Percentiles rank a stretch among this genome's conserved stretches.
phyloP scores from a whole-genome alignment of 176 grass and related monocot genomes.

The Hyparrhenia diplandra region DNA sequence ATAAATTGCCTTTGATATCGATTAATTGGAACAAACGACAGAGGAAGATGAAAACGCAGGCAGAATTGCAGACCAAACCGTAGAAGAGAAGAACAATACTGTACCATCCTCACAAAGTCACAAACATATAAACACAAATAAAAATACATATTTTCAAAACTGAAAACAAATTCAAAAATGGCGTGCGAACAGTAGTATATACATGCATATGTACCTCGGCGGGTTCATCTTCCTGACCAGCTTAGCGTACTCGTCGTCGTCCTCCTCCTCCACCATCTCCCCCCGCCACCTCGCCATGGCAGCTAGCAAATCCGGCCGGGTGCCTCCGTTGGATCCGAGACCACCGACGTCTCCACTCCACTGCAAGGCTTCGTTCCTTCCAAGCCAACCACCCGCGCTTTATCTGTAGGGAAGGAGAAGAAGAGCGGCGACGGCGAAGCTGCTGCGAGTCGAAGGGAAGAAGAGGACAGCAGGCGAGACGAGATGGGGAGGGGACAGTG shows the following conservation, averaged over 20 bases:
- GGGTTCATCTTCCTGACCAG: conserved; percentile 57
- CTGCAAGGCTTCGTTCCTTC: not conserved
- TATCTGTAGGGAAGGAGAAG: not conserved
- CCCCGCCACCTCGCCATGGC: conserved; percentile 14
- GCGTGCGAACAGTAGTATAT: not conserved
- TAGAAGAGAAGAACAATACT: not conserved
- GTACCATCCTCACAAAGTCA: not conserved
- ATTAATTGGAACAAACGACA: not conserved
- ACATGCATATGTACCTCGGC: conserved; percentile 11
- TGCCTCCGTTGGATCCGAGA: not conserved
- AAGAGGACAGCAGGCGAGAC: not conserved
- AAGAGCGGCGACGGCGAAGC: not conserved
- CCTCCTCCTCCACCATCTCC: not conserved
- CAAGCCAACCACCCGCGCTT: too few species aligned
- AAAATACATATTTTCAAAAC: not conserved
- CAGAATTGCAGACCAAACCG: not conserved
- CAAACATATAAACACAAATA: not conserved
- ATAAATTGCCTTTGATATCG: not conserved
- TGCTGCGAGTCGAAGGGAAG: not conserved
- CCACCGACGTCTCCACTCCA: not conserved
- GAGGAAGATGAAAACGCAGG: not conserved
- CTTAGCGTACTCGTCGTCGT: conserved; percentile 55
- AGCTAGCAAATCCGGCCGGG: too few species aligned
- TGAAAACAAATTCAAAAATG: not conserved
- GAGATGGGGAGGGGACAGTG: too few species aligned